Evolutionary conservation across 2,329 filamentous ascomycete species (phyloP).

Genomic region (Pestalotiopsis sp.): DNA sequence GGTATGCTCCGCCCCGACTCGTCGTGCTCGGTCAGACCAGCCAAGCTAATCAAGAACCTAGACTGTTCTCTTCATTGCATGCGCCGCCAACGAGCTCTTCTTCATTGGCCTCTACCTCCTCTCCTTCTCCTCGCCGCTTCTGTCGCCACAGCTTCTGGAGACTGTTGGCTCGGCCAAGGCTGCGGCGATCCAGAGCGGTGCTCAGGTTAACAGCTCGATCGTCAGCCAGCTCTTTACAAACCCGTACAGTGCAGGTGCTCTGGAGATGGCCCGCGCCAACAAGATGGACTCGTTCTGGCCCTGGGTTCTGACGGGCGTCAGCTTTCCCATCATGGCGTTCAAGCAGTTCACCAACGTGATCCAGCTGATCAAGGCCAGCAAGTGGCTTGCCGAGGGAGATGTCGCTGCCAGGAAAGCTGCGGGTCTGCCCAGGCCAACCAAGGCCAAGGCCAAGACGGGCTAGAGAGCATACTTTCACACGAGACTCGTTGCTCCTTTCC

Average conservation of each 20-base stretch:
- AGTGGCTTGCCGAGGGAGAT: slow-evolving; percentile 93
- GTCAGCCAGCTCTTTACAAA: slow-evolving; percentile 80
- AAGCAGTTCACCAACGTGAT: slow-evolving; percentile 96
- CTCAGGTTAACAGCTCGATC: slow-evolving; percentile 69
- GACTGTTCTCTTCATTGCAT: slow-evolving; percentile 90
- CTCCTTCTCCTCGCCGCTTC: slow-evolving; percentile 88
- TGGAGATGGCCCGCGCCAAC: slow-evolving; percentile 91
- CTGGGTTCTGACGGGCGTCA: slow-evolving; percentile 77
- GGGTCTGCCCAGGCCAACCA: slow-evolving; percentile 53
- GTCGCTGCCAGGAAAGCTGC: slow-evolving; percentile 60
- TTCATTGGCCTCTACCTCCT: slow-evolving; percentile 98
- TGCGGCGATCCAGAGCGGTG: slow-evolving; percentile 62
- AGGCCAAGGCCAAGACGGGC: slow-evolving; percentile 29
- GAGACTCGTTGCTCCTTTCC: not conserved
- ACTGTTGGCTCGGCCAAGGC: slow-evolving; percentile 57
- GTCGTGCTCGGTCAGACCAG: not conserved
- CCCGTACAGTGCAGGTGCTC: slow-evolving; percentile 88
- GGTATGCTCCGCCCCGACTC: slow-evolving; percentile 56
- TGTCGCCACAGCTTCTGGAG: slow-evolving; percentile 81
- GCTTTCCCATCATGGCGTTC: slow-evolving; percentile 82
- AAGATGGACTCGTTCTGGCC: slow-evolving; percentile 76
- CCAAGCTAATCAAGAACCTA: slow-evolving; percentile 36
- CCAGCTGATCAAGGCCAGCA: slow-evolving; percentile 90
- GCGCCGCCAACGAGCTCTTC: slow-evolving; percentile 90
- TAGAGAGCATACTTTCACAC: slow-evolving; percentile 12